phyloP scores from a whole-genome alignment of 1,139 yeast genomes.

The Geotrichum carabidarum region DNA sequence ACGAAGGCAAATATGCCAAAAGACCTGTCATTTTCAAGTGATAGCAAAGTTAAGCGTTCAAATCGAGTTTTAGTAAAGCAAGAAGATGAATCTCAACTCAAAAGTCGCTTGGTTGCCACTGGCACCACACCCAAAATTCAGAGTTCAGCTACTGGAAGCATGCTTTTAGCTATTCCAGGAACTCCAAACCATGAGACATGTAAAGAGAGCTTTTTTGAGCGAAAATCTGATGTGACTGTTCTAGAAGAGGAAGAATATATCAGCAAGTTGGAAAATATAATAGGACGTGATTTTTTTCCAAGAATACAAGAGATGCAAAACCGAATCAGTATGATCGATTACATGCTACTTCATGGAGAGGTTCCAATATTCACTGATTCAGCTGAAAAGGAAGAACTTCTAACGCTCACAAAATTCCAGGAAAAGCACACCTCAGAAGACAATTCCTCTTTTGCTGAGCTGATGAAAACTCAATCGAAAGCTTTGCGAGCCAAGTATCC shows the following conservation, averaged over 20 bases:
- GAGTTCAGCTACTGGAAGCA: slow-evolving; percentile 9
- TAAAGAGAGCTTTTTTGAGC: not conserved
- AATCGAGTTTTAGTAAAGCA: too few species aligned
- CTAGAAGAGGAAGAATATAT: slow-evolving; percentile 35
- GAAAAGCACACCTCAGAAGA: slow-evolving; percentile 35
- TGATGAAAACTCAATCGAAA: slow-evolving; percentile 27
- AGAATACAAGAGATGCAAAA: slow-evolving; percentile 19
- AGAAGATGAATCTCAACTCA: too few species aligned
- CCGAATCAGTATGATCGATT: slow-evolving; percentile 15
- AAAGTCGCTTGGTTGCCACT: not conserved
- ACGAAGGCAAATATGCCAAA: not conserved
- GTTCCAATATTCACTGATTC: not conserved
- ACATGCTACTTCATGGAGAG: slow-evolving; percentile 16
- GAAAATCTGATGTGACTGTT: slow-evolving; percentile 6
- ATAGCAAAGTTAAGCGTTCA: not conserved
- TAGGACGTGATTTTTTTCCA: slow-evolving; percentile 35
- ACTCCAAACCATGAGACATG: slow-evolving; percentile 6
- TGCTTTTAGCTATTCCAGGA: slow-evolving; percentile 8
- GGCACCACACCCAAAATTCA: slow-evolving; percentile 15
- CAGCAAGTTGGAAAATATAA: slow-evolving; percentile 27
- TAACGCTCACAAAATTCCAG: slow-evolving; percentile 28
- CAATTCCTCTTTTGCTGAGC: slow-evolving; percentile 32
- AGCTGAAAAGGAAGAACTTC: slow-evolving; percentile 15
- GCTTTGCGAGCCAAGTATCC: slow-evolving; percentile 24
- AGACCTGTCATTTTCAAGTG: not conserved